Conservation (phyloP, 768 basidiomycete species). For the Amanita pallidorosea region DNA sequence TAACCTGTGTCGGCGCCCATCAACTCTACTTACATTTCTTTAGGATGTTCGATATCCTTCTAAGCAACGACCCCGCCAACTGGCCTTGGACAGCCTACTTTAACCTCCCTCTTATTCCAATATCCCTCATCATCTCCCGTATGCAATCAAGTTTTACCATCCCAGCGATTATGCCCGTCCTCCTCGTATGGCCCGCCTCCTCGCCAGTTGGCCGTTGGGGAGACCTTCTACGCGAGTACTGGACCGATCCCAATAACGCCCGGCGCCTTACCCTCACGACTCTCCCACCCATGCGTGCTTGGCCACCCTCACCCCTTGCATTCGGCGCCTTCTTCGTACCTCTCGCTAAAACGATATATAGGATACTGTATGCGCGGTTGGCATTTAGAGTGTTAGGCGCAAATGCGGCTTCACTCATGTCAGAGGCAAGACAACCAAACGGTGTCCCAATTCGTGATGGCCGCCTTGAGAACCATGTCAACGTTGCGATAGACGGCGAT, state of each 20-base stretch:
- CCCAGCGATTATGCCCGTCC: slow-evolving; percentile 28
- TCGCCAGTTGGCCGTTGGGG: slow-evolving; percentile 21
- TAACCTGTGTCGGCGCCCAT: slow-evolving; percentile 1
- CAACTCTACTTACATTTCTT: not conserved
- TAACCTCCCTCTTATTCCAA: slow-evolving; percentile 63
- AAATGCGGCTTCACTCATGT: slow-evolving; percentile 18
- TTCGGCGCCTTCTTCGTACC: slow-evolving; percentile 46
- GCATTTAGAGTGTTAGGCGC: slow-evolving; percentile 35
- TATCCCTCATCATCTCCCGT: slow-evolving; percentile 56
- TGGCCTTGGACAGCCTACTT: slow-evolving; percentile 74
- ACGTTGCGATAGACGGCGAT: not conserved
- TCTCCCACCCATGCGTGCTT: slow-evolving; percentile 15
- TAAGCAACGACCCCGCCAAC: slow-evolving; percentile 57
- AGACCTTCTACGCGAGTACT: slow-evolving; percentile 20
- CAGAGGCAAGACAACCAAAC: not conserved
- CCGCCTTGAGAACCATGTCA: not conserved
- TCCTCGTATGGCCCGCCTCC: slow-evolving; percentile 36
- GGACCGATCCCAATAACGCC: slow-evolving; percentile 22
- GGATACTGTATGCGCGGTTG: slow-evolving; percentile 24
- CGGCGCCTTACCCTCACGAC: slow-evolving; percentile 19
- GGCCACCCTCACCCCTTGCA: slow-evolving; percentile 54
- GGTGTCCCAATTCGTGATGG: not conserved
- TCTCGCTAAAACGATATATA: slow-evolving; percentile 33
- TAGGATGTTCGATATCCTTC: slow-evolving; percentile 52
- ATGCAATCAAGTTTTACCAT: slow-evolving; percentile 26